A percentile compares a stretch with the other conserved stretches of the same genome.
These are phyloP conservation scores for Phytophthora aleatoria DNA, from an alignment of 352 stramenopile species.

Conservation along the genomic window DNA sequence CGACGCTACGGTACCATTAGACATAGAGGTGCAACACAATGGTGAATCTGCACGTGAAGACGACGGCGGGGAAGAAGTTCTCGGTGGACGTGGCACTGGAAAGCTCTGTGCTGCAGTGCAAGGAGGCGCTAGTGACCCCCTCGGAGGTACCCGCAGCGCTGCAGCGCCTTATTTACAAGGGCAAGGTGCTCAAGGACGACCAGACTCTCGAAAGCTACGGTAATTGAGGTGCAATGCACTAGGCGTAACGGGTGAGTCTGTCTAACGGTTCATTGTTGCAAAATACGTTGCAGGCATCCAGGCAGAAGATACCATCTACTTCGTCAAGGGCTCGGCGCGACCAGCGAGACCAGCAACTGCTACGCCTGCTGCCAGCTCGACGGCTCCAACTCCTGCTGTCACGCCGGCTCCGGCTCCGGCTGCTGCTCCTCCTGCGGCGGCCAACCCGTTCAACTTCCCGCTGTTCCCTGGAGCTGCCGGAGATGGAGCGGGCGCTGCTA, in stretches of 20 bases:
- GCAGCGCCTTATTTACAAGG: conserved; percentile 91
- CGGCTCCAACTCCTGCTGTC: conserved; percentile 20
- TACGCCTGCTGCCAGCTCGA: conserved; percentile 18
- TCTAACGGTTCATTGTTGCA: conserved; percentile 3
- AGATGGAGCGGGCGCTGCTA: conserved; percentile 6
- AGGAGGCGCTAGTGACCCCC: conserved; percentile 66
- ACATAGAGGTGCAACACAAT: conserved; percentile 29
- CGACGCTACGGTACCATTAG: neutral
- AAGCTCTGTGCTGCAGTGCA: conserved; percentile 75
- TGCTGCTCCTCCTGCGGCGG: conserved; percentile 13
- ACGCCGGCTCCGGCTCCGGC: conserved; percentile 27
- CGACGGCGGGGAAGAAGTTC: conserved; percentile 82
- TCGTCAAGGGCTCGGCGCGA: conserved; percentile 73
- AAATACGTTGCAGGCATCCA: conserved; percentile 54
- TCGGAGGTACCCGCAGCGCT: conserved; percentile 76
- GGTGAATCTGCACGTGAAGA: conserved; percentile 86
- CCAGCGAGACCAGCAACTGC: conserved; percentile 18
- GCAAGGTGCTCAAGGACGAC: conserved; percentile 92
- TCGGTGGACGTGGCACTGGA: conserved; percentile 76
- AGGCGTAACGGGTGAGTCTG: neutral
- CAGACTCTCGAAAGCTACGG: conserved; percentile 83
- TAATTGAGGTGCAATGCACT: conserved; percentile 24
- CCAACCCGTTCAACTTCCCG: conserved; percentile 62
- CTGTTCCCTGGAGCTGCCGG: conserved; percentile 45
- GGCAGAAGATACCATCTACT: conserved; percentile 84